Evolutionary conservation across 176 grass and related monocot genomes (phyloP).

Genomic region (Phragmites australis): DNA sequence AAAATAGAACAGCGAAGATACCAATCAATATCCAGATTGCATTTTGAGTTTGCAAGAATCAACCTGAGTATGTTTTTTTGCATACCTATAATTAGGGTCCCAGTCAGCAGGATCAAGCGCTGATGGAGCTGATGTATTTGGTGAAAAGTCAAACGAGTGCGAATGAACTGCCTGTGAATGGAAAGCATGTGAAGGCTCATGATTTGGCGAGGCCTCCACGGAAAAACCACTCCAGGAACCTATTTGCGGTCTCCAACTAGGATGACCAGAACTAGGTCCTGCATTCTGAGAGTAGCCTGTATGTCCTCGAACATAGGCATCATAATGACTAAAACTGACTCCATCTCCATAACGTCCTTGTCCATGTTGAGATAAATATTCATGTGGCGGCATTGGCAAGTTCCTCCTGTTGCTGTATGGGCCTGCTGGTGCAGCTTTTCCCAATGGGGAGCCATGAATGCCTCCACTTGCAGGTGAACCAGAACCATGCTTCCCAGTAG

Average conservation of each 20-base stretch:
- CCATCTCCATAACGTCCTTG: slow-evolving; percentile 58
- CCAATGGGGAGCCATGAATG: slow-evolving; percentile 65
- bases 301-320: slow-evolving; percentile 51
- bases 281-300: slow-evolving; percentile 54
- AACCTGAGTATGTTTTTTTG: slow-evolving; percentile 31
- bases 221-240: slow-evolving; percentile 47
- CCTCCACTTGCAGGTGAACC: slow-evolving; percentile 72
- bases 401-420: slow-evolving; percentile 67
- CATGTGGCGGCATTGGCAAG: slow-evolving; percentile 62
- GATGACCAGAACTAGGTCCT: slow-evolving; percentile 62
- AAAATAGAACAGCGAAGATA: slow-evolving; percentile 27
- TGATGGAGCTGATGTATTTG: slow-evolving; percentile 63
- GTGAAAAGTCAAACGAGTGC: slow-evolving; percentile 29
- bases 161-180: slow-evolving; percentile 33
- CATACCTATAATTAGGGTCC: slow-evolving; percentile 96
- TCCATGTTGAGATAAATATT: slow-evolving; percentile 64
- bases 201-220: slow-evolving; percentile 44
- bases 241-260: slow-evolving; percentile 71
- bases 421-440: slow-evolving; percentile 60
- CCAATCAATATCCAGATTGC: slow-evolving; percentile 6
- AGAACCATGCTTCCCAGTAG: slow-evolving; percentile 61
- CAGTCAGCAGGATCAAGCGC: slow-evolving; percentile 75
- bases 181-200: slow-evolving; percentile 45
- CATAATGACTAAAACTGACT: slow-evolving; percentile 56
- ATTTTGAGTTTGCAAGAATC: slow-evolving; percentile 38